Base-by-base conservation (phyloP, 177 flowering plant species). In the Telopea speciosissima region DNA sequence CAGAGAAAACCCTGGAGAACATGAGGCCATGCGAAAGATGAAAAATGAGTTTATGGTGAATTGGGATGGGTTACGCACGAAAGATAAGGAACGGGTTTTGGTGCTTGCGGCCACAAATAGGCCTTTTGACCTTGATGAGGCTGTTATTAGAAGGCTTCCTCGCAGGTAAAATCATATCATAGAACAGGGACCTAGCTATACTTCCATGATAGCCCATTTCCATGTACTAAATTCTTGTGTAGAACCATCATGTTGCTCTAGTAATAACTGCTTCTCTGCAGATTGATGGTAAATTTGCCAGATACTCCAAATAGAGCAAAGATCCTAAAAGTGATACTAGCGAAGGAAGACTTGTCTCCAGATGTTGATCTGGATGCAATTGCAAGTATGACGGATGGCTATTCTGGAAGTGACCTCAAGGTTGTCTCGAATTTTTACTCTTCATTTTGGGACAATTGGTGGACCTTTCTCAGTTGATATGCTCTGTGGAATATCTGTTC, bases 1-100 rank as follows among this genome's bases (percentile, higher is more conserved):
- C 61, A 83, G 98, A 71, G 95, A 87, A 75, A 88, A 85, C 80
- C 93, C 93, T 40, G 89, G 95, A 67, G 98, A 93, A 74, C 93
- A 89, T 77, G 98, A 89, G 77, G 93, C 95, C 64, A 93, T 88
- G 90, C 89, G 95, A n/a, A 91, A 87, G 81, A 93, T 93, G 97
- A 92, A 89, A 82, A 92, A 90, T 80, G 98, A 91, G 72, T 93
- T 93, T 79, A 91, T 93, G 98, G 93, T 88, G 59, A 90, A 89
- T 70, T 93, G 98, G 98, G 97, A 93, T 85, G 98, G 98, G n/a
- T 77, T 92, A 72, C 83, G 94, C 28, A 90, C 97, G 42, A 92
- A 90, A 72, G 97, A 92, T 72, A 85, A 86, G 24, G 93, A 92
- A 75, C 79, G 95, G 24, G 91, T 92, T 68, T 76, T 92, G 56